These are phyloP conservation scores for Boletus eberwhitei DNA, from an alignment of 768 basidiomycete genomes.

Conservation along the genomic window DNA sequence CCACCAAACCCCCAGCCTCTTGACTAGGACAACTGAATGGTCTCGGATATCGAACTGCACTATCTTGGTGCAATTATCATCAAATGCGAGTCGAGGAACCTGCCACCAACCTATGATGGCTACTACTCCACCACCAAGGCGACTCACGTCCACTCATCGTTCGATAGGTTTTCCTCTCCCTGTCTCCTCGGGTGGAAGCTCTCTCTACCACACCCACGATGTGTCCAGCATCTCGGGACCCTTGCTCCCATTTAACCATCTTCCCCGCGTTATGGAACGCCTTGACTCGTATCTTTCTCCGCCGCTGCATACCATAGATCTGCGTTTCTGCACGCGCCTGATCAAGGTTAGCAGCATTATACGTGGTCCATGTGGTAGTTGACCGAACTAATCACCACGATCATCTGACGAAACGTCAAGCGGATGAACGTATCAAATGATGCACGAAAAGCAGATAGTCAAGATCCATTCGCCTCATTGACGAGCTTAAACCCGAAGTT, in stretches of 20 bases:
- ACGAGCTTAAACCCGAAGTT: too few relatives aligned
- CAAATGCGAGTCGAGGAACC: not conserved
- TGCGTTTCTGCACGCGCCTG: constrained; percentile 56
- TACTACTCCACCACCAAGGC: not conserved
- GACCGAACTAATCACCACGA: not conserved
- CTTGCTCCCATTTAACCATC: not conserved
- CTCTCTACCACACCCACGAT: not conserved
- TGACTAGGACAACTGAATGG: not conserved
- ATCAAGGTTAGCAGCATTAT: constrained; percentile 50
- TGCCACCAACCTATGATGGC: not conserved
- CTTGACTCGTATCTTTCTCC: constrained; percentile 48
- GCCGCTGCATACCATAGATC: constrained; percentile 51
- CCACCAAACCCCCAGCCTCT: not conserved
- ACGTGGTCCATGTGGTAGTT: constrained; percentile 35
- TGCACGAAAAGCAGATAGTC: too few relatives aligned
- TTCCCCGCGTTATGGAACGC: constrained; percentile 27
- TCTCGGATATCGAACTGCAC: not conserved
- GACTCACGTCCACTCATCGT: not conserved
- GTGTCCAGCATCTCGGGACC: not conserved
- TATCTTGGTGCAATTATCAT: not conserved
- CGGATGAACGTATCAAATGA: not conserved
- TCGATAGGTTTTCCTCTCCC: not conserved
- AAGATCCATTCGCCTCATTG: too few relatives aligned
- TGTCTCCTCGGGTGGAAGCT: not conserved
- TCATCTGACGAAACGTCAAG: constrained; percentile 1